Evolutionary conservation across 1,139 yeast genomes (phyloP).

Genomic region (Candida dubliniensis): DNA sequence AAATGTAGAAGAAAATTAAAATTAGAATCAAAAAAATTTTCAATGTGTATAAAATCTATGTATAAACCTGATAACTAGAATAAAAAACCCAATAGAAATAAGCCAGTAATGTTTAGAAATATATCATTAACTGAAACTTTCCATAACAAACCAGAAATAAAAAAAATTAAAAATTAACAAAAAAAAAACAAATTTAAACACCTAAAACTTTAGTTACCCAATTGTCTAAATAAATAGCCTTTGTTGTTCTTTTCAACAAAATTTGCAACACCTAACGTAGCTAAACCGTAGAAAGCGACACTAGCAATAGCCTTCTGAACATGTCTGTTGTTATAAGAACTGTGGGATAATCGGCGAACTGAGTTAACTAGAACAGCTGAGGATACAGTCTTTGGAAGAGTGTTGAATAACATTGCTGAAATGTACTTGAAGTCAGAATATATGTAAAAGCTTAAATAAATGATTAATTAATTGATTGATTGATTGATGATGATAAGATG

Average conservation of each 20-base stretch:
- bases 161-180: not conserved
- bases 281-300: constrained; percentile 12
- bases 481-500: not conserved
- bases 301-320: constrained; percentile 12
- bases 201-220: constrained; percentile 7
- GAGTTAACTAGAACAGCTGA: constrained; percentile 1
- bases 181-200: not conserved
- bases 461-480: not conserved
- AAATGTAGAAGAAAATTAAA: not conserved
- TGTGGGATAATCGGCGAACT: constrained; percentile 8
- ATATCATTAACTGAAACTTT: too few relatives aligned
- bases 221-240: constrained; percentile 14
- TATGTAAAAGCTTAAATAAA: not conserved
- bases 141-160: constrained; percentile 1
- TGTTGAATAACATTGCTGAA: constrained; percentile 4
- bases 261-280: constrained; percentile 13
- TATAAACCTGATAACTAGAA: not conserved
- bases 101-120: not conserved
- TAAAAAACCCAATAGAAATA: not conserved
- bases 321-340: constrained; percentile 4
- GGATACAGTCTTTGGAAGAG: constrained; percentile 1
- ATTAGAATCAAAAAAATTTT: not conserved
- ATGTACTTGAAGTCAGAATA: not conserved
- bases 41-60: not conserved
- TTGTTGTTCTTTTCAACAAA: constrained; percentile 12